phyloP scores from a whole-genome alignment of 257 asterid species.

The Solanum rostratum region DNA sequence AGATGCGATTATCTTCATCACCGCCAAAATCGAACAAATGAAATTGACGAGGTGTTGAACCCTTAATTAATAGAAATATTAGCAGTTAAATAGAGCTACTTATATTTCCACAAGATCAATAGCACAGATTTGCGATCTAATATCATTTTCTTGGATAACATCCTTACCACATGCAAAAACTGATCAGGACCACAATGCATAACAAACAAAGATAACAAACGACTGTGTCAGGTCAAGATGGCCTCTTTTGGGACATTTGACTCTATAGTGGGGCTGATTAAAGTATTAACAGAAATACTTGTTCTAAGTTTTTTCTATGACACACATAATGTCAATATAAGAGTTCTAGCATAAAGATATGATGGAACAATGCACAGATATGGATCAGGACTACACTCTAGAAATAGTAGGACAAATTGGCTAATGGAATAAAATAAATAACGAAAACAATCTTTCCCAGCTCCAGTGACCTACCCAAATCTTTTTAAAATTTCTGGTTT shows the following conservation, averaged over 20 bases:
- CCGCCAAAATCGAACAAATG: slow-evolving; percentile 32
- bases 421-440: not conserved
- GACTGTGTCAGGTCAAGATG: not conserved
- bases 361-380: not conserved
- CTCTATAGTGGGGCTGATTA: not conserved
- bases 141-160: not conserved
- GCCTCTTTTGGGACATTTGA: not conserved
- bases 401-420: not conserved
- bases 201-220: not conserved
- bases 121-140: slow-evolving; percentile 3
- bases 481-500: not conserved
- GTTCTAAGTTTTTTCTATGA: not conserved
- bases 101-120: slow-evolving; percentile 11
- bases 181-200: not conserved
- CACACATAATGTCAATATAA: not conserved
- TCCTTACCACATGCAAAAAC: slow-evolving; percentile 2
- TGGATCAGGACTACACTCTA: not conserved
- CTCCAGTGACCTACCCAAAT: not conserved
- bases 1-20: slow-evolving; percentile 16
- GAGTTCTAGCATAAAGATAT: not conserved
- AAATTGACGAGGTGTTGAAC: slow-evolving; percentile 19
- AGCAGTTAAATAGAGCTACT: slow-evolving; percentile 25
- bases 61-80: slow-evolving; percentile 33
- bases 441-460: not conserved
- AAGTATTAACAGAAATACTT: not conserved